Percentiles rank a stretch among this genome's conserved stretches.
phyloP scores from a whole-genome alignment of 2,329 filamentous ascomycete species.

The Colletotrichum costaricense region DNA sequence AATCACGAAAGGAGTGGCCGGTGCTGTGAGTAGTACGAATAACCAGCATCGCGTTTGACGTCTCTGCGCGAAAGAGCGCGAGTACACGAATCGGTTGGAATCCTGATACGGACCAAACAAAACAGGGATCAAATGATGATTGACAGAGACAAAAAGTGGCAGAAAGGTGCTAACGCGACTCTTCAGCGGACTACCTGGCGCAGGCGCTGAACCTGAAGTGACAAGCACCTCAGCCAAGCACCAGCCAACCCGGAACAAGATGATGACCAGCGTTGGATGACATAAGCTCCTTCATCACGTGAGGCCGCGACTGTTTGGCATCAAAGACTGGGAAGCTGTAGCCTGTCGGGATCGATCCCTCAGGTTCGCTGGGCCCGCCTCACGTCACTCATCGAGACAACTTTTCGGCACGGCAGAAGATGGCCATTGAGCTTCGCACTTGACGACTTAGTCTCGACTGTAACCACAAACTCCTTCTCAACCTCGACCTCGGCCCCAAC shows the following conservation, averaged over 20 bases:
- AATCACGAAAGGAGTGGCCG: not conserved
- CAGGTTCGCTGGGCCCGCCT: not conserved
- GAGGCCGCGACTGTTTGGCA: conserved; percentile 29
- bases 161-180: no score
- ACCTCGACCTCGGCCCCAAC: not conserved
- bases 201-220: not conserved
- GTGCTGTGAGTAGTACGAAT: no score
- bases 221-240: no score
- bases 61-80: no score
- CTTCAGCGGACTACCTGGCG: no score
- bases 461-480: not conserved
- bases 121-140: no score
- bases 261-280: not conserved
- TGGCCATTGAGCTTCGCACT: not conserved
- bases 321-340: not conserved
- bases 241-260: not conserved
- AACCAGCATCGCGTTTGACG: no score
- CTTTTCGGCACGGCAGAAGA: conserved; percentile 13
- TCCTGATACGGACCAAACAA: no score
- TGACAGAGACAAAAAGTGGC: no score
- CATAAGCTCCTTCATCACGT: conserved; percentile 15
- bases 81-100: no score
- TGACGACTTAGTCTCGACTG: not conserved
- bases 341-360: not conserved
- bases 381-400: conserved; percentile 15